Base-by-base conservation (phyloP, 2,329 filamentous ascomycete species). In the Colletotrichum melonis region DNA sequence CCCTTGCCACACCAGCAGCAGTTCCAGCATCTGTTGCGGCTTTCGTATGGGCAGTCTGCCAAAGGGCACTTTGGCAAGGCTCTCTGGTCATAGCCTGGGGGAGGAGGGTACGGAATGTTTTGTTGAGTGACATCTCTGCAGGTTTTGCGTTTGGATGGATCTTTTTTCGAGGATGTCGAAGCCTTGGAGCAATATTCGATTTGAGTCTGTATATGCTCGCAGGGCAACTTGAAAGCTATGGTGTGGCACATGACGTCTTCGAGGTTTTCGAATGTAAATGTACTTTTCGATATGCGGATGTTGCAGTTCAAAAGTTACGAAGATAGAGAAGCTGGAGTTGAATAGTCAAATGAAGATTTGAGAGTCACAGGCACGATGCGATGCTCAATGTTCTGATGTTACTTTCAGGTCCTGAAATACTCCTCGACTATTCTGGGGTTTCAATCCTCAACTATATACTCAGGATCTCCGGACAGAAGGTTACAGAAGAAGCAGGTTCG, bases 1-100 rank as follows among this genome's bases (percentile, higher is more conserved):
- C 82, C 81, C 76, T 88, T 88, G 32, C 87, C 87, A 71, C 87
- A 89, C 87, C 86, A 89, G 79, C 87, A 89, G 79, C 87, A 89
- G 79, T 88, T 87, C 88, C 88, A 89, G 74, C 79, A 83, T 38
- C 87, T 82, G 69, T 86, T 84, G 71, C 85, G 84, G 60, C 80
- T 79, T 79, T 88, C 86, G 75, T 87, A 89, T 8, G 88, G 86
- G 67, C 88, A 89, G 63, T 81, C 80, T 8, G 83, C 75, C 69
- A 88, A 78, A 57, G 86, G 85, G 75, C 87, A 89, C 72, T 84
- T 82, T 60, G 84, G 83, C 30, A 80, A 72, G 22, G 76, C 75
- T 19, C 73, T 66, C 24, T 72, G 70, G 56, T 81, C 82, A 77
- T 84, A 85, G 74, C 84, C 83, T 5, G 85, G 82, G 22, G 87